These are phyloP conservation scores for Clarireedia paspali DNA, from an alignment of 2,329 filamentous ascomycete genomes.

Conservation along the genomic window DNA sequence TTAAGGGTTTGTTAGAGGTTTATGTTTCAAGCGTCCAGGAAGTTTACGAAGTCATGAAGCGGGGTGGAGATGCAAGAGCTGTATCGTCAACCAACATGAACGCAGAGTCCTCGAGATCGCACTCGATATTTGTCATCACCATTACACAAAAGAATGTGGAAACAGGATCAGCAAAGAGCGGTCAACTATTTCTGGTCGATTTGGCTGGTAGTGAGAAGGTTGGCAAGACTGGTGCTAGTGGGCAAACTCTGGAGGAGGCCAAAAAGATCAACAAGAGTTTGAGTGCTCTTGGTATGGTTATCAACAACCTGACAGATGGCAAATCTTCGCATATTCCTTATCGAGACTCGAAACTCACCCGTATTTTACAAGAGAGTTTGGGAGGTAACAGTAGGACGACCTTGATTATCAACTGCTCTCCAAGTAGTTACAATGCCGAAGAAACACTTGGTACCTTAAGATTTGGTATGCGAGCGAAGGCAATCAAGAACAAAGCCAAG, in stretches of 20 bases:
- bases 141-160: slow-evolving; percentile 97
- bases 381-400: slow-evolving; percentile 98
- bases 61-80: slow-evolving; percentile 82
- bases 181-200: slow-evolving; percentile 95
- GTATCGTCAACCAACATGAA: slow-evolving; percentile 99
- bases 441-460: slow-evolving; percentile 88
- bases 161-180: slow-evolving; percentile 91
- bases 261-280: slow-evolving; percentile 99
- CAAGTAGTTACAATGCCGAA: slow-evolving; percentile 93
- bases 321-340: slow-evolving; percentile 96
- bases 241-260: slow-evolving; percentile 93
- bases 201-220: slow-evolving; percentile 97
- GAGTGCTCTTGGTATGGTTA: slow-evolving; percentile 97
- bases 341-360: slow-evolving; percentile 94
- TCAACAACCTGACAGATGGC: slow-evolving; percentile 92
- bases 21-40: slow-evolving; percentile 94
- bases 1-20: slow-evolving; percentile 89
- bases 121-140: slow-evolving; percentile 96
- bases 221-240: slow-evolving; percentile 94
- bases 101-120: slow-evolving; percentile 92
- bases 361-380: slow-evolving; percentile 93
- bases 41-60: slow-evolving; percentile 93
- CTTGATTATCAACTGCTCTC: slow-evolving; percentile 98
- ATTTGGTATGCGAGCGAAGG: slow-evolving; percentile 94
- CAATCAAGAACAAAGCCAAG: slow-evolving; percentile 99